A percentile compares a stretch with the other conserved stretches of the same genome.
Conservation (phyloP, 768 basidiomycete genomes). For the Xanthoconium stramineum region DNA sequence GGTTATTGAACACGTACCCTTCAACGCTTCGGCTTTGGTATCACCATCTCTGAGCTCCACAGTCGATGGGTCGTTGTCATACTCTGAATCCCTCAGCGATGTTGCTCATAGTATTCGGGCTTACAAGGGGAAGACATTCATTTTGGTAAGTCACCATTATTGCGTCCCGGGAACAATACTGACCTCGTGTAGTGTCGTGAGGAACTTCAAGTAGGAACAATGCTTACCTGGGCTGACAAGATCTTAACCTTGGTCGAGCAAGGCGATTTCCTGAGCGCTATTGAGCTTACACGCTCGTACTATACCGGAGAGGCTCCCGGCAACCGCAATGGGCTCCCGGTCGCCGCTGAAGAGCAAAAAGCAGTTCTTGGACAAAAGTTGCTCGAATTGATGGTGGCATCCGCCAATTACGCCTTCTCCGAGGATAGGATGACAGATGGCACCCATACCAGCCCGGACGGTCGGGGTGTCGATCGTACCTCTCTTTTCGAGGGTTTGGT, state of each 20-base stretch:
- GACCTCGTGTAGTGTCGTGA: slow-evolving; percentile 50
- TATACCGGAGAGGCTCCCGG: slow-evolving; percentile 78
- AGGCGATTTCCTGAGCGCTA: slow-evolving; percentile 88
- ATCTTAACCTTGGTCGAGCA: slow-evolving; percentile 78
- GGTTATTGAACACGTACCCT: slow-evolving; percentile 59
- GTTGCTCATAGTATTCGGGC: slow-evolving; percentile 69
- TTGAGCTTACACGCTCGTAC: slow-evolving; percentile 80
- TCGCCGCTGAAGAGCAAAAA: slow-evolving; percentile 53
- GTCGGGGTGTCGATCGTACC: slow-evolving; percentile 90
- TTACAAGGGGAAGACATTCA: slow-evolving; percentile 89
- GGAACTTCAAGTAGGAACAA: slow-evolving; percentile 73
- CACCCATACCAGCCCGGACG: slow-evolving; percentile 78
- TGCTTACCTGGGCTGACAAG: slow-evolving; percentile 94
- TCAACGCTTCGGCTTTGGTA: slow-evolving; percentile 54
- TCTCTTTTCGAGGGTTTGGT: slow-evolving; percentile 88
- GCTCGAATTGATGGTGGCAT: slow-evolving; percentile 81
- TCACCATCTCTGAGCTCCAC: slow-evolving; percentile 52
- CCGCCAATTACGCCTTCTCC: slow-evolving; percentile 87
- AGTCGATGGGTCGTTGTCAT: slow-evolving; percentile 43
- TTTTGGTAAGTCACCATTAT: slow-evolving; percentile 58
- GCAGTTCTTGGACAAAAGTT: slow-evolving; percentile 71
- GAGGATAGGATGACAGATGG: slow-evolving; percentile 91
- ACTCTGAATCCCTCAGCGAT: slow-evolving; percentile 48
- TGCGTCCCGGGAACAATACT: neutral
- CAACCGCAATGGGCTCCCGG: slow-evolving; percentile 83